These are phyloP conservation scores for Amaranthus tricolor DNA, from an alignment of 179 eudicot genomes.

Conservation along the genomic window DNA sequence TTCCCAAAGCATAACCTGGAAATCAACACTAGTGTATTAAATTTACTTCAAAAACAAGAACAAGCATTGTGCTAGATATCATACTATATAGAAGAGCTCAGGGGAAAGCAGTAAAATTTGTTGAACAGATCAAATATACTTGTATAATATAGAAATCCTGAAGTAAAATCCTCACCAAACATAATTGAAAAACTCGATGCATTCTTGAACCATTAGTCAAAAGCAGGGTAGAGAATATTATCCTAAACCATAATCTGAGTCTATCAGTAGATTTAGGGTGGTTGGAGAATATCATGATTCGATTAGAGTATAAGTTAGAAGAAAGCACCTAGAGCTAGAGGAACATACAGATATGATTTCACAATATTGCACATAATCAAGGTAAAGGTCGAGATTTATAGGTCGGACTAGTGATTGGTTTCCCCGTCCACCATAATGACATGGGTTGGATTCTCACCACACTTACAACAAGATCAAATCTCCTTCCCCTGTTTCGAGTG, in stretches of 20 bases:
- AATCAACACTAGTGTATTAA: slow-evolving; percentile 8
- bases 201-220: too few species aligned
- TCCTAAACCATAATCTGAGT: not conserved
- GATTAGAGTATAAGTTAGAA: not conserved
- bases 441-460: too few species aligned
- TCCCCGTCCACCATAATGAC: too few species aligned
- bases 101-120: not conserved
- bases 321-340: not conserved
- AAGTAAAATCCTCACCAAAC: not conserved
- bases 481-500: not conserved
- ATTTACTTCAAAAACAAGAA: not conserved
- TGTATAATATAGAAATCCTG: not conserved
- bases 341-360: not conserved
- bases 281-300: not conserved
- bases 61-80: not conserved
- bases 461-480: not conserved
- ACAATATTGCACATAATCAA: not conserved
- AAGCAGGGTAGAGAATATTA: not conserved
- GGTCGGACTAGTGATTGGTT: too few species aligned
- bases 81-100: not conserved
- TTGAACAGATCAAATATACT: not conserved
- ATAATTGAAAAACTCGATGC: not conserved
- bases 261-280: not conserved
- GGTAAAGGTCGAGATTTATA: too few species aligned
- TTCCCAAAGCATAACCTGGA: slow-evolving; percentile 90